These are phyloP conservation scores for Quercus tomentella DNA, from an alignment of 331 rosid species.

Conservation along the genomic window DNA sequence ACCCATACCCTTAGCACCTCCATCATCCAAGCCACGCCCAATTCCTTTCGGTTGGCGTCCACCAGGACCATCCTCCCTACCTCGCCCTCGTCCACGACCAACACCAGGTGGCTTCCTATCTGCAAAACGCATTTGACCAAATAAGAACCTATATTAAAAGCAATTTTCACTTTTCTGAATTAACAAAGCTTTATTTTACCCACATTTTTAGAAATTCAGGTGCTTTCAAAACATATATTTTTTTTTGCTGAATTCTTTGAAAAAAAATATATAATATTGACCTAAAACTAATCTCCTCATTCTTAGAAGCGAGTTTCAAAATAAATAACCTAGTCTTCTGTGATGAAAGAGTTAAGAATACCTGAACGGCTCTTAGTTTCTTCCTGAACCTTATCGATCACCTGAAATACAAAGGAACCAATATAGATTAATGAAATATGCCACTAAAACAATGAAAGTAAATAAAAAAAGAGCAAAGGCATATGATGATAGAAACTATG, in stretches of 20 bases:
- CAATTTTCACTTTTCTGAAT: not conserved
- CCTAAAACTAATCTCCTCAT: not conserved
- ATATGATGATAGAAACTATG: not conserved
- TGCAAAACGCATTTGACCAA: slow-evolving; percentile 28
- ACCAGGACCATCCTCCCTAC: slow-evolving; percentile 78
- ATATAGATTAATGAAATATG: not conserved
- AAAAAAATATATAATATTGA: not conserved
- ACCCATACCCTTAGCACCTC: slow-evolving; percentile 60
- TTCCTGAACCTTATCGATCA: slow-evolving; percentile 67
- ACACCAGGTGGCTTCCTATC: slow-evolving; percentile 97
- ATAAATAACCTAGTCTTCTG: not conserved
- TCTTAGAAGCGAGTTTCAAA: not conserved
- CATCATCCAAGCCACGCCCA: slow-evolving; percentile 95
- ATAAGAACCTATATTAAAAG: not conserved
- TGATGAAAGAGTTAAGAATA: slow-evolving; percentile 4
- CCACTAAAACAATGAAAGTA: not conserved
- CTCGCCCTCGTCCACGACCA: slow-evolving; percentile 99
- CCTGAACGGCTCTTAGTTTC: slow-evolving; percentile 67
- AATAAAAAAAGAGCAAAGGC: not conserved
- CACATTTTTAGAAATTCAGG: not conserved
- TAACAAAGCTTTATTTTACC: not conserved
- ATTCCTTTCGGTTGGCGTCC: slow-evolving; percentile 82
- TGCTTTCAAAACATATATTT: not conserved
- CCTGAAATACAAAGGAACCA: slow-evolving; percentile 28
- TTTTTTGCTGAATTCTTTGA: too few relatives aligned